Conservation (phyloP, 2,329 filamentous ascomycete species). For the Neoscytalidium dimidiatum region DNA sequence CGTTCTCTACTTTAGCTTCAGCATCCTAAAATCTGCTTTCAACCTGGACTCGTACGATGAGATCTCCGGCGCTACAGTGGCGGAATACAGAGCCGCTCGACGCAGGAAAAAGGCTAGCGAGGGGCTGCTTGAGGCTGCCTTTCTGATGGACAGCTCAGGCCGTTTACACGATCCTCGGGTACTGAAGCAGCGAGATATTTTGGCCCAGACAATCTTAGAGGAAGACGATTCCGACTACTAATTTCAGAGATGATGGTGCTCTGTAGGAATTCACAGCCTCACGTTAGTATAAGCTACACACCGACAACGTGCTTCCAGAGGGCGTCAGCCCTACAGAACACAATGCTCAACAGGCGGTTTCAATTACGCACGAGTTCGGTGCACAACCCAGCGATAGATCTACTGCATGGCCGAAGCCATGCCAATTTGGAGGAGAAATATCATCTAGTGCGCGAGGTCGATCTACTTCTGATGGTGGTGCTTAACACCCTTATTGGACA, state of each 20-base stretch:
- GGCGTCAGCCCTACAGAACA: too few relatives aligned
- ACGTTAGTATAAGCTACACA: too few relatives aligned
- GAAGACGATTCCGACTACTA: slow-evolving; percentile 63
- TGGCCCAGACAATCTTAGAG: slow-evolving; percentile 70
- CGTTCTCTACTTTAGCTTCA: slow-evolving; percentile 59
- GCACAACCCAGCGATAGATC: too few relatives aligned
- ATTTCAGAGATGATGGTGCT: slow-evolving; percentile 16
- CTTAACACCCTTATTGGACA: too few relatives aligned
- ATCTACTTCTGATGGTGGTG: too few relatives aligned
- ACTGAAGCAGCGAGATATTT: slow-evolving; percentile 48
- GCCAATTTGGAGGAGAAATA: too few relatives aligned
- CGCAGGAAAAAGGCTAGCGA: slow-evolving; percentile 27
- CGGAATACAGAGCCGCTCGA: slow-evolving; percentile 32
- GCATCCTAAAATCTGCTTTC: slow-evolving; percentile 41
- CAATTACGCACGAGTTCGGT: too few relatives aligned
- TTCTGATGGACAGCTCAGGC: slow-evolving; percentile 22
- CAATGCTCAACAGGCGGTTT: too few relatives aligned
- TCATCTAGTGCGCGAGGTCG: too few relatives aligned
- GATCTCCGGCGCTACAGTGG: slow-evolving; percentile 27
- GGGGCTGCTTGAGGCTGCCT: background rate
- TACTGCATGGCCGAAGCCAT: too few relatives aligned
- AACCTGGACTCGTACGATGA: slow-evolving; percentile 8
- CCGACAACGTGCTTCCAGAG: too few relatives aligned
- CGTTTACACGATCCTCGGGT: slow-evolving; percentile 26
- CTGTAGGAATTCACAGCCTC: background rate